These are phyloP conservation scores for Podaxis sp. DNA, from an alignment of 768 basidiomycete species.

Conservation along the genomic window DNA sequence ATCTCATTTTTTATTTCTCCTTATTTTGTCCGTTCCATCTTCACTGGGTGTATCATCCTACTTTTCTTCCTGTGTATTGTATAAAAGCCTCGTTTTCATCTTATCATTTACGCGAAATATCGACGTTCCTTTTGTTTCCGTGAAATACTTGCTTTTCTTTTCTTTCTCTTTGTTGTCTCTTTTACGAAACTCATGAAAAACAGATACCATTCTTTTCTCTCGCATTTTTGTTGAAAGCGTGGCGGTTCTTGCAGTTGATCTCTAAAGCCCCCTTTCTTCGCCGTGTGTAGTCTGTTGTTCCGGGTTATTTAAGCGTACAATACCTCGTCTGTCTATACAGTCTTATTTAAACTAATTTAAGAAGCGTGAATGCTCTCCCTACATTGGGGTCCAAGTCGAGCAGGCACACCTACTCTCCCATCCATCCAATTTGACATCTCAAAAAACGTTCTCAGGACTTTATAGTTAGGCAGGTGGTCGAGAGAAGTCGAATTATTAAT, in stretches of 20 bases:
- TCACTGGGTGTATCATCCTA: slow-evolving; percentile 4
- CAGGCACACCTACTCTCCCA: too few relatives aligned
- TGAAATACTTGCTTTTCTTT: background rate
- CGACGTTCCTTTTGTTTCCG: background rate
- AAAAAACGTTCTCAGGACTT: too few relatives aligned
- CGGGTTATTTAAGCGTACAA: slow-evolving; percentile 1
- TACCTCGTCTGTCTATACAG: slow-evolving; percentile 8
- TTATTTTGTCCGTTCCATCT: slow-evolving; percentile 2
- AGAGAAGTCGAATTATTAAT: too few relatives aligned
- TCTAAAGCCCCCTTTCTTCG: background rate
- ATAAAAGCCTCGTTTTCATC: background rate
- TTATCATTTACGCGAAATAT: background rate
- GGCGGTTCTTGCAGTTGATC: slow-evolving; percentile 9
- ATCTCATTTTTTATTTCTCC: slow-evolving; percentile 5
- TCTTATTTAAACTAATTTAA: background rate
- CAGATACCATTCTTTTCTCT: slow-evolving; percentile 1
- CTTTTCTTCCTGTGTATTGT: slow-evolving; percentile 5
- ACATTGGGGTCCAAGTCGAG: too few relatives aligned
- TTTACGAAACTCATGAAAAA: slow-evolving; percentile 10
- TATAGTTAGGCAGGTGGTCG: too few relatives aligned
- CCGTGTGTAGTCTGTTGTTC: slow-evolving; percentile 2
- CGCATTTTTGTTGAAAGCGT: background rate
- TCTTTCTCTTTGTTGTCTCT: background rate
- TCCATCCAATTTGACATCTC: too few relatives aligned
- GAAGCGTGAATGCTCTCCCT: background rate